Evolutionary conservation across 2,329 filamentous ascomycete genomes (phyloP), one percentile per base, ranked within the genome.

Genomic region (Incumbomyces delicatus): DNA sequence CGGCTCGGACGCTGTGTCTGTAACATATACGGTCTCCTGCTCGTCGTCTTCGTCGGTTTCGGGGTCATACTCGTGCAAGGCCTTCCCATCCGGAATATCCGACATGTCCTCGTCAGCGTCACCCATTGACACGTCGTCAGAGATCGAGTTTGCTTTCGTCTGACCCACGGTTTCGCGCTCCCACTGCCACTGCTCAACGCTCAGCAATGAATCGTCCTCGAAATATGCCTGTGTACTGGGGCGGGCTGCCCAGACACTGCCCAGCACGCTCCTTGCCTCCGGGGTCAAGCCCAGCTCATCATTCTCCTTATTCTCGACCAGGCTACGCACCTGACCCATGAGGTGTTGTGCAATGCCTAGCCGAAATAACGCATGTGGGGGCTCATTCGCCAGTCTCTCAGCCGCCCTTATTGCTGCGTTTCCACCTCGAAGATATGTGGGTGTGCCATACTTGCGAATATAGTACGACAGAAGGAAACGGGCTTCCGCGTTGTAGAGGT

Each of bases 251-350:
- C 42, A 45, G 4, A 45, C 42, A n/a, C 30, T 22, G 6, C 42
- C 42, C 7, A 45, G 22, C 34, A 45, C n/a, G 22, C 34, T 37
- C 22, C 42, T 37, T 11, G 42, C 42, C 42, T 45, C 42, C 4
- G 42, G 42, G 16, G 36, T 45, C 17, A 45, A 22, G 5, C 42
- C 42, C 20, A 45, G 34, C 33, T 45, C 42, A 31, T 45, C 42
- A 18, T 13, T 29, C 16, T 45, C 42, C 27, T 45, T 45, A 14
- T 45, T 37, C 12, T 46, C 36, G 27, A 46, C 20, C 10, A 41
- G 17, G 20, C 20, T 46, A 8, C 30, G 22, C 7, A 46, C 37
- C 14, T 46, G 13, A 12, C 27, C 16, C 36, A 34, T 40, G 6
- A 46, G 37, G 29, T 41, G 33, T 16, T 46, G 44, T 10, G 44